Percentiles rank a stretch among this genome's conserved stretches.
Evolutionary conservation across 805 yeast species (phyloP).

Genomic region (Yarrowia divulgata): DNA sequence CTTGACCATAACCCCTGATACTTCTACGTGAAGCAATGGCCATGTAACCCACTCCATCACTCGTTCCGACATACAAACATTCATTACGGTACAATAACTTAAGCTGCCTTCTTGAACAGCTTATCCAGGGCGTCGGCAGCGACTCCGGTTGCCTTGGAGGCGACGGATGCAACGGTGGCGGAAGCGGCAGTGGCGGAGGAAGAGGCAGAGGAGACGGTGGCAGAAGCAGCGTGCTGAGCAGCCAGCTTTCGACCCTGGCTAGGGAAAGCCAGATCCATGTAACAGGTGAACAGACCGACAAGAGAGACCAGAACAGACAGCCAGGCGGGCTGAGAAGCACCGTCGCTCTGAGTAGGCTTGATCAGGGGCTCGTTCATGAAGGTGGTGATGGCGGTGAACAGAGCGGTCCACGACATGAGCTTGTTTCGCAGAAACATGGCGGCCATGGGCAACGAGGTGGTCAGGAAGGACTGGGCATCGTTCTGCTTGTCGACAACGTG

Average conservation of each 20-base stretch:
- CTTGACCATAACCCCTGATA: too few species aligned
- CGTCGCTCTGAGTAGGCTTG: conserved; percentile 33
- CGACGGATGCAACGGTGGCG: conserved; percentile 34
- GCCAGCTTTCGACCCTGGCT: conserved; percentile 40
- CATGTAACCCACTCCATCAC: too few species aligned
- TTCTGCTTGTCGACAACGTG: conserved; percentile 38
- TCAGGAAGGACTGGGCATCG: conserved; percentile 43
- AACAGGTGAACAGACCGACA: conserved; percentile 49
- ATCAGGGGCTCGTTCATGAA: conserved; percentile 49
- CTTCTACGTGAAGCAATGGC: too few species aligned
- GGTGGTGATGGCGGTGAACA: conserved; percentile 50
- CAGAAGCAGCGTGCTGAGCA: conserved; percentile 21
- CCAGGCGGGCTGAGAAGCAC: conserved; percentile 47
- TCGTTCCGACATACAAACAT: conserved; percentile 1
- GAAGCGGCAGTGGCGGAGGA: conserved; percentile 33
- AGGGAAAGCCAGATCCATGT: conserved; percentile 51
- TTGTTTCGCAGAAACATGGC: conserved; percentile 53
- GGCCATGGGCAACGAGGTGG: conserved; percentile 50
- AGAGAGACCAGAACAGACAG: conserved; percentile 46
- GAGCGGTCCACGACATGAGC: conserved; percentile 51
- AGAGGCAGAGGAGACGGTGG: conserved; percentile 7
- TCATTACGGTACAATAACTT: conserved; percentile 5
- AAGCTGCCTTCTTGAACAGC: conserved; percentile 34
- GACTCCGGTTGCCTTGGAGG: conserved; percentile 35
- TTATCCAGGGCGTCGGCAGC: conserved; percentile 38